Conservation (phyloP, 75 land plant species). For the Adiantum capillusveneris region DNA sequence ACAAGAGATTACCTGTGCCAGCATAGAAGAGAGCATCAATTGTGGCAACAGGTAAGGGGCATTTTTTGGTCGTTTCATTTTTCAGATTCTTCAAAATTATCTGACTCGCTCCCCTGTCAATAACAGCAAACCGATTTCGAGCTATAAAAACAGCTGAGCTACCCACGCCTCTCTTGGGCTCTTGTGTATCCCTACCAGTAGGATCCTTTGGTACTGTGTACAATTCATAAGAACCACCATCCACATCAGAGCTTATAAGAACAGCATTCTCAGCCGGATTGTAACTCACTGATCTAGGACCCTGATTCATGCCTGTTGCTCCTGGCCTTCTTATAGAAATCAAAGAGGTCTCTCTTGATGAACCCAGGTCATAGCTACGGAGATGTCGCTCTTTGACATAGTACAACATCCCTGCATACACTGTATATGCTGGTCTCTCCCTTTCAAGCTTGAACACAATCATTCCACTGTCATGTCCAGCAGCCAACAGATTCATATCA, state of each 20-base stretch:
- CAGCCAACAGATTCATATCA: conserved; percentile 61
- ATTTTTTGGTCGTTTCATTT: conserved; percentile 35
- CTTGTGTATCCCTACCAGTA: conserved; percentile 48
- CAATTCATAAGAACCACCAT: conserved; percentile 67
- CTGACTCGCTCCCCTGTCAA: conserved; percentile 53
- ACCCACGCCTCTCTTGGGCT: conserved; percentile 57
- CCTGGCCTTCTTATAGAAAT: conserved; percentile 46
- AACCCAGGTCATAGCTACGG: conserved; percentile 34
- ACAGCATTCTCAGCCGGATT: conserved; percentile 76
- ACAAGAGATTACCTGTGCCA: conserved; percentile 38
- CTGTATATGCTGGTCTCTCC: conserved; percentile 42
- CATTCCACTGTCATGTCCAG: conserved; percentile 73
- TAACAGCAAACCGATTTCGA: conserved; percentile 55
- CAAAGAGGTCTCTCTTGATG: conserved; percentile 29
- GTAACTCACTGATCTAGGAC: conserved; percentile 51
- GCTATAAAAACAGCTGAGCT: conserved; percentile 67
- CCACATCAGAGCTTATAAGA: conserved; percentile 56
- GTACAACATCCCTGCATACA: conserved; percentile 27
- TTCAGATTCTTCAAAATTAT: conserved; percentile 47
- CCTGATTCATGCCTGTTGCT: conserved; percentile 47
- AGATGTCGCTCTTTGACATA: conserved; percentile 40
- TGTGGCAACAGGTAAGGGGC: conserved; percentile 16
- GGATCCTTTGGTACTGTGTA: conserved; percentile 45
- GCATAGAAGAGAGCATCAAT: conserved; percentile 42
- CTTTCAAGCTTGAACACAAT: conserved; percentile 43